These are phyloP conservation scores for Crithidia brevicula DNA, from an alignment of 208 protist species.

Conservation along the genomic window DNA sequence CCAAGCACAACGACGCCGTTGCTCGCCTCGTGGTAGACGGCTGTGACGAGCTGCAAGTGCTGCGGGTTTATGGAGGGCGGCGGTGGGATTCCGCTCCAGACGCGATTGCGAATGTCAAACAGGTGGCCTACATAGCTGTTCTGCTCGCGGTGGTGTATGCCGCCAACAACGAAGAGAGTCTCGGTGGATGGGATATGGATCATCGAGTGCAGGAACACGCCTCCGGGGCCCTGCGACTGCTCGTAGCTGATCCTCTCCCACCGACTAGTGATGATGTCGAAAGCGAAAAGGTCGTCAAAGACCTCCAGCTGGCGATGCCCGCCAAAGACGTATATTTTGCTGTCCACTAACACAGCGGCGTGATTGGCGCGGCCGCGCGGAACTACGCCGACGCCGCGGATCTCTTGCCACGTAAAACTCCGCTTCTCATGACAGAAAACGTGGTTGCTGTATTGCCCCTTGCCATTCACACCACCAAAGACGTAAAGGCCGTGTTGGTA, in stretches of 20 bases:
- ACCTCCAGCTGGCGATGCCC: slow-evolving; percentile 78
- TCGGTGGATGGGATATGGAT: slow-evolving; percentile 65
- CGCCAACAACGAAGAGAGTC: slow-evolving; percentile 82
- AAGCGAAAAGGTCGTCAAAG: slow-evolving; percentile 82
- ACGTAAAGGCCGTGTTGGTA: slow-evolving; percentile 79
- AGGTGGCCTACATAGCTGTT: slow-evolving; percentile 83
- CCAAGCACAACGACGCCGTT: slow-evolving; percentile 72
- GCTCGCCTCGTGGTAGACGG: slow-evolving; percentile 44
- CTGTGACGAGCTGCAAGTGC: slow-evolving; percentile 77
- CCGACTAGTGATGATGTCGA: slow-evolving; percentile 54
- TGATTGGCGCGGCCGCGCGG: slow-evolving; percentile 82
- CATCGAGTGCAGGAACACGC: slow-evolving; percentile 82
- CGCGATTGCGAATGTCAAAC: slow-evolving; percentile 79
- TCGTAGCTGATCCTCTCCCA: slow-evolving; percentile 87
- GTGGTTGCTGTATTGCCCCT: slow-evolving; percentile 64
- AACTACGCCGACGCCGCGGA: slow-evolving; percentile 72
- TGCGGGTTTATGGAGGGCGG: slow-evolving; percentile 64
- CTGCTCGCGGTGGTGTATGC: slow-evolving; percentile 84
- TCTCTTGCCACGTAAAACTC: slow-evolving; percentile 82
- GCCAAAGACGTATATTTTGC: slow-evolving; percentile 84
- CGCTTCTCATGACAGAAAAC: slow-evolving; percentile 79
- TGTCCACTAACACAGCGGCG: slow-evolving; percentile 60
- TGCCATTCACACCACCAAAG: slow-evolving; percentile 77
- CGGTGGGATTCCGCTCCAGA: slow-evolving; percentile 83
- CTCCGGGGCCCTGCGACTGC: slow-evolving; percentile 64